Evolutionary conservation across 2,329 filamentous ascomycete species (phyloP).

Genomic region (Fusarium sp.): DNA sequence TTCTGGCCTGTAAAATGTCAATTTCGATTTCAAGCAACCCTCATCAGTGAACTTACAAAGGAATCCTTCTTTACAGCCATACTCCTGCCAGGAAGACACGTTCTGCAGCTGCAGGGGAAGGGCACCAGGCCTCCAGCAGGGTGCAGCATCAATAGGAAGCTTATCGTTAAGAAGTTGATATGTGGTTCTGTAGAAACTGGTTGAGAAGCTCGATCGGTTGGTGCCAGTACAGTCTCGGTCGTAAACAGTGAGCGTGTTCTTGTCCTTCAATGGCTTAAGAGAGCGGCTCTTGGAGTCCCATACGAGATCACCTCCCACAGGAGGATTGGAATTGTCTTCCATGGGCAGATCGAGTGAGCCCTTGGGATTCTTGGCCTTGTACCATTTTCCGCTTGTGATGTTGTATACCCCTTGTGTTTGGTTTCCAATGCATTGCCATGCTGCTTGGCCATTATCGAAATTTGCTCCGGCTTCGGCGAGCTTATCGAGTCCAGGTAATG

Average conservation of each 20-base stretch:
- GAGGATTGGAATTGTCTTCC: slow-evolving; percentile 49
- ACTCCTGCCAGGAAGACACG: slow-evolving; percentile 45
- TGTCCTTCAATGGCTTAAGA: slow-evolving; percentile 40
- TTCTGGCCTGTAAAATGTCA: slow-evolving; percentile 47
- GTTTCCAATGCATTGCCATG: slow-evolving; percentile 57
- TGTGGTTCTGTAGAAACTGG: slow-evolving; percentile 50
- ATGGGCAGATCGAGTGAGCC: slow-evolving; percentile 41
- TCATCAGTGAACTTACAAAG: slow-evolving; percentile 47
- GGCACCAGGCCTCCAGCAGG: slow-evolving; percentile 51
- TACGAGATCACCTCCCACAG: slow-evolving; percentile 41
- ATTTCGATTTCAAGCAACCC: not conserved
- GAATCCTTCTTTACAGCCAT: slow-evolving; percentile 53
- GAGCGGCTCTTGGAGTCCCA: slow-evolving; percentile 39
- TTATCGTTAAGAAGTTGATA: slow-evolving; percentile 38
- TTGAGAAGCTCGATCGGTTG: slow-evolving; percentile 53
- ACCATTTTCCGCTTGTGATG: slow-evolving; percentile 53
- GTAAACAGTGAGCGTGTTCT: slow-evolving; percentile 43
- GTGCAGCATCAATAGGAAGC: slow-evolving; percentile 47
- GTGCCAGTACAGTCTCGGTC: slow-evolving; percentile 53
- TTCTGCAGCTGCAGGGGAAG: slow-evolving; percentile 52
- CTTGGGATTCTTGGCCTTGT: slow-evolving; percentile 42
- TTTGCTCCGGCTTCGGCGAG: slow-evolving; percentile 5
- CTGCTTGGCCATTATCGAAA: slow-evolving; percentile 24
- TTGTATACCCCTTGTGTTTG: slow-evolving; percentile 51
- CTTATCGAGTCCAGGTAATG: slow-evolving; percentile 18